Percentiles rank a stretch among this genome's conserved stretches.
Evolutionary conservation across 495 filamentous ascomycete genomes (phyloP).

Genomic region (Hyaloscypha hepaticicola): DNA sequence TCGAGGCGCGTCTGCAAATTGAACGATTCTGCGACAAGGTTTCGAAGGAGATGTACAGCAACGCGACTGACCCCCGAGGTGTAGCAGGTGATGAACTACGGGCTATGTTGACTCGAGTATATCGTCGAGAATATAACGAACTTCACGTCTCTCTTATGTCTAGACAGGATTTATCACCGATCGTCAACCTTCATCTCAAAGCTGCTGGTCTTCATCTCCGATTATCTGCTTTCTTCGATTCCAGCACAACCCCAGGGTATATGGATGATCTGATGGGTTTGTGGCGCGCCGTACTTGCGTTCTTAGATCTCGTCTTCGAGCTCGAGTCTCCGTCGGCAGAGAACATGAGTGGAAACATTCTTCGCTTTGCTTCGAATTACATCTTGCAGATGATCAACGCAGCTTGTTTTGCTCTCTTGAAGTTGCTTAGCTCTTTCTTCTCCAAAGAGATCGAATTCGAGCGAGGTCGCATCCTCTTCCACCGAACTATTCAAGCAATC

Average conservation of each 20-base stretch:
- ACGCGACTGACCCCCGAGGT: constrained; percentile 70
- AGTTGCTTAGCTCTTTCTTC: constrained; percentile 85
- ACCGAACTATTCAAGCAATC: constrained; percentile 72
- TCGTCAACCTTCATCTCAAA: constrained; percentile 71
- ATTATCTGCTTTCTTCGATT: constrained; percentile 86
- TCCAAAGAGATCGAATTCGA: constrained; percentile 68
- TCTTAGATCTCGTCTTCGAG: constrained; percentile 71
- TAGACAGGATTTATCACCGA: constrained; percentile 50
- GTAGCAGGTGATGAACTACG: constrained; percentile 69
- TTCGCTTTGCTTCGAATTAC: constrained; percentile 79
- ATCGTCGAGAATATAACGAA: constrained; percentile 55
- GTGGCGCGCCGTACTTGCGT: constrained; percentile 71
- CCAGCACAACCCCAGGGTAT: constrained; percentile 69
- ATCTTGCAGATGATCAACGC: constrained; percentile 91
- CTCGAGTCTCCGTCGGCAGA: constrained; percentile 49
- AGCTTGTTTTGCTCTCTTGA: constrained; percentile 79
- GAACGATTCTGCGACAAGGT: constrained; percentile 84
- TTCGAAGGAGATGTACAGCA: constrained; percentile 82
- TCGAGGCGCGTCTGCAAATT: constrained; percentile 69
- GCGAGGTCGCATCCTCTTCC: constrained; percentile 72
- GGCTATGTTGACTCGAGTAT: constrained; percentile 62
- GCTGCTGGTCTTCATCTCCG: constrained; percentile 81
- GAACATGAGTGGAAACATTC: constrained; percentile 38
- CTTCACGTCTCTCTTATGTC: constrained; percentile 52
- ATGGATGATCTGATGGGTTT: constrained; percentile 73